Conservation (phyloP, 2,329 filamentous ascomycete species). For the Thelonectria discophora region DNA sequence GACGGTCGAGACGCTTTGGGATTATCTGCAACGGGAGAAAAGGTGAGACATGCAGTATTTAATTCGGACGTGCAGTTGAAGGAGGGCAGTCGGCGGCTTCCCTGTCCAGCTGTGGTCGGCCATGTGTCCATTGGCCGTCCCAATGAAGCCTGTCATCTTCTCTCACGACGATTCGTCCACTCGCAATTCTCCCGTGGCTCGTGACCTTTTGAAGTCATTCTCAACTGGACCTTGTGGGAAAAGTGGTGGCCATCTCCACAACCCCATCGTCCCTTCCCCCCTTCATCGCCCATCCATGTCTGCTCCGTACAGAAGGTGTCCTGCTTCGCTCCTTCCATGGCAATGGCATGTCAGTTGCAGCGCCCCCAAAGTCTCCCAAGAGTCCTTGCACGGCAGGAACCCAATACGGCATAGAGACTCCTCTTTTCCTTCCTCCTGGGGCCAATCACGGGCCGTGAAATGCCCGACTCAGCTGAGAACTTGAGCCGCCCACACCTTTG, state of each 20-base stretch:
- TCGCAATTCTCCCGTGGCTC: background rate
- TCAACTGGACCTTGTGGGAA: conserved; percentile 5
- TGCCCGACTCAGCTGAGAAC: conserved; percentile 36
- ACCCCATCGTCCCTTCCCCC: conserved; percentile 20
- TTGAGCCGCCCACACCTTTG: conserved; percentile 30
- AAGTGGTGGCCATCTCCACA: conserved; percentile 19
- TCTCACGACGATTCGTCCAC: background rate
- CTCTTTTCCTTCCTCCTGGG: conserved; percentile 13
- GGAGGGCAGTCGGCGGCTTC: background rate
- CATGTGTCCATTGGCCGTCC: too few species aligned
- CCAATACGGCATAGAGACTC: conserved; percentile 29
- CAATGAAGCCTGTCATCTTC: too few species aligned
- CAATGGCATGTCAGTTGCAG: conserved; percentile 19
- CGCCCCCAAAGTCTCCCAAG: conserved; percentile 19
- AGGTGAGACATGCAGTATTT: conserved; percentile 6
- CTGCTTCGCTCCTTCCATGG: conserved; percentile 17
- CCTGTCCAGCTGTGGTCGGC: background rate
- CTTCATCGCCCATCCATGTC: conserved; percentile 1
- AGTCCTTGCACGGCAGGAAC: conserved; percentile 27
- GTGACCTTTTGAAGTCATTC: too few species aligned
- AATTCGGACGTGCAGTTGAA: background rate
- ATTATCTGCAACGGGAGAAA: background rate
- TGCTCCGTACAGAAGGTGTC: background rate
- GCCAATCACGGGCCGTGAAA: conserved; percentile 33
- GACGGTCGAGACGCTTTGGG: background rate